Evolutionary conservation across 169 alveolate genomes (phyloP), one percentile per base, ranked within the genome.

Genomic region (Eimeria sp.): DNA sequence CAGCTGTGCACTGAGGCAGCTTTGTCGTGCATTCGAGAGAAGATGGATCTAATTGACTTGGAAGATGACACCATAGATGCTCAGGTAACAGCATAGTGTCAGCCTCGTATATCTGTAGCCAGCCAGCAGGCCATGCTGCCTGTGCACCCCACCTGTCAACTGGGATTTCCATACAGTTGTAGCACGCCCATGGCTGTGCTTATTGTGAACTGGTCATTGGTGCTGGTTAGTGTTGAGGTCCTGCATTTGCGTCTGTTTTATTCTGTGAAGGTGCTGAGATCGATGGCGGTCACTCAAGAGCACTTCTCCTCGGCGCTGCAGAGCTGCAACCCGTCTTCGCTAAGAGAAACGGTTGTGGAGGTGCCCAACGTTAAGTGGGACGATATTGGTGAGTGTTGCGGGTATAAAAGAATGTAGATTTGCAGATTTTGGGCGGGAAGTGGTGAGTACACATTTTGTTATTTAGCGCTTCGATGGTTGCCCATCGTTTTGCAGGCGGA

Each of bases 301-400:
- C 99, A 99, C 96, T 99, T 99, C 97, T 99, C 98, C 94, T 97
- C 98, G 95, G 99, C 99, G 46, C 96, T 99, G 97, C 99, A 99
- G 94, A 98, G 98, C 89, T 99, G 99, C 89, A 99, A 99, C 97
- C 99, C 99, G 27, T 99, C 99, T 20, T 98, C 99, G 60, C 97
- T 99, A 58, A 98, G 99, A 90, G 99, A 99, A 97, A 99, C 99
- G 62, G 99, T 99, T 72, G 99, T 99, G 88, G 99, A 99, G 96
- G 99, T 99, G 18, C 99, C 99, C n/a, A 99, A 99, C 97, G 99
- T 99, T 52, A 99, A 99, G 95, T 99, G 99, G 99, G 99, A 99
- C 95, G 99, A 99, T 96, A 99, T 99, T 94, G 99, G 99, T 94
- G 99, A 99, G 66, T 97, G 99, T 49, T 78, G 68, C 13, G 4